A percentile compares a stretch with the other conserved stretches of the same genome.
Conservation (phyloP, 2,329 filamentous ascomycete species). For the Fusarium devonianum region DNA sequence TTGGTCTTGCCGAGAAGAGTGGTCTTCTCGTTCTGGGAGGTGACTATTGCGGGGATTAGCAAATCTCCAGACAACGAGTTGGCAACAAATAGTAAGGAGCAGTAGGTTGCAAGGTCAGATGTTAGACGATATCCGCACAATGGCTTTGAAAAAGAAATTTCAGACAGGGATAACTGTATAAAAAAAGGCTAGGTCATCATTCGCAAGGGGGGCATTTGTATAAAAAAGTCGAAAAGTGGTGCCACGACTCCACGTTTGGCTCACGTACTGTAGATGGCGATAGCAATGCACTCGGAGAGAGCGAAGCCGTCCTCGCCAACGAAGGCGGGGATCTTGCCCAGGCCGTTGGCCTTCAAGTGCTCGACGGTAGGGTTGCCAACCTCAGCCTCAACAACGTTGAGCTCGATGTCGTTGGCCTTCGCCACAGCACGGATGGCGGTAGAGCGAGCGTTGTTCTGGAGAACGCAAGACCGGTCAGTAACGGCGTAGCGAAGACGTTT, state of each 20-base stretch:
- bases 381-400: slow-evolving; percentile 81
- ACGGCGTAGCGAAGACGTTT: slow-evolving; percentile 42
- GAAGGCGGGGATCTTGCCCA: slow-evolving; percentile 93
- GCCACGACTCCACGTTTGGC: slow-evolving; percentile 13
- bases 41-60: slow-evolving; percentile 68
- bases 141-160: slow-evolving; percentile 60
- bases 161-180: slow-evolving; percentile 99
- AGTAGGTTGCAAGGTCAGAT: slow-evolving; percentile 66
- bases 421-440: slow-evolving; percentile 89
- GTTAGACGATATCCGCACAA: slow-evolving; percentile 91
- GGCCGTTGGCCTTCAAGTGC: slow-evolving; percentile 84
- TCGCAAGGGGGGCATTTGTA: slow-evolving; percentile 30
- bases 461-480: slow-evolving; percentile 43
- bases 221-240: slow-evolving; percentile 43
- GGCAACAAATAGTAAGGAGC: slow-evolving; percentile 40
- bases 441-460: slow-evolving; percentile 86
- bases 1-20: slow-evolving; percentile 99
- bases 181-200: slow-evolving; percentile 79
- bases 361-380: slow-evolving; percentile 71
- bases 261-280: slow-evolving; percentile 94
- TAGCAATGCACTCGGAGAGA: slow-evolving; percentile 89
- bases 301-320: slow-evolving; percentile 89
- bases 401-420: slow-evolving; percentile 94
- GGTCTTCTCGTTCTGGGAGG: slow-evolving; percentile 99
- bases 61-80: slow-evolving; percentile 31